These are phyloP conservation scores for Andrographis paniculata DNA, from an alignment of 305 asterid species.

Conservation along the genomic window DNA sequence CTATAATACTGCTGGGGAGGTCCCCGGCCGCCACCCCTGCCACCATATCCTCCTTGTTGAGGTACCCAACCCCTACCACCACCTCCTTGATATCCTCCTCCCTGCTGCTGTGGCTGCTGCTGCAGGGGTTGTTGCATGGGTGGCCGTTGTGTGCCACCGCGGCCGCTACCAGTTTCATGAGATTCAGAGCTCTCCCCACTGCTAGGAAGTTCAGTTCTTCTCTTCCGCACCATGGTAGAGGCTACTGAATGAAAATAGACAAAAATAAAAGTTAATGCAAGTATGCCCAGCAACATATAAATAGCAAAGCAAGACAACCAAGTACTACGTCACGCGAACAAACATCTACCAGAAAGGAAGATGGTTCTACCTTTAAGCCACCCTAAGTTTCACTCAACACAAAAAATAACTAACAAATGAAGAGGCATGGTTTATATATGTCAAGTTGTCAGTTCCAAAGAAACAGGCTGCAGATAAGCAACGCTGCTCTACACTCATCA, in stretches of 20 bases:
- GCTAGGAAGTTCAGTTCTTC: slow-evolving; percentile 49
- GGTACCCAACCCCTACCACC: slow-evolving; percentile 63
- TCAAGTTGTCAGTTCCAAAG: too few species aligned
- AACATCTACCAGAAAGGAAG: too few species aligned
- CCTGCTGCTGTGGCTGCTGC: slow-evolving; percentile 45
- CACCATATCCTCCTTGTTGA: slow-evolving; percentile 71
- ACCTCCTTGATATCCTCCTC: slow-evolving; percentile 51
- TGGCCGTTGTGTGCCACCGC: slow-evolving; percentile 34
- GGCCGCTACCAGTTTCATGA: slow-evolving; percentile 48
- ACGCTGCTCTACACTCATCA: too few species aligned
- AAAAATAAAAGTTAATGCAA: background rate
- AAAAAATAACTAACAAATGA: too few species aligned
- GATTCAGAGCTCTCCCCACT: slow-evolving; percentile 54
- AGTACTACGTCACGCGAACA: too few species aligned
- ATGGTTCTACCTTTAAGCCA: too few species aligned
- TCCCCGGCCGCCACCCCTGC: slow-evolving; percentile 45
- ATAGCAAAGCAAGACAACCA: too few species aligned
- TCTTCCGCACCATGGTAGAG: slow-evolving; percentile 65
- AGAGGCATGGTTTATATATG: too few species aligned
- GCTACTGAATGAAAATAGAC: slow-evolving; percentile 28
- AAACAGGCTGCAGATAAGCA: too few species aligned
- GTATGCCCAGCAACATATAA: too few species aligned
- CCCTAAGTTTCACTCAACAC: too few species aligned
- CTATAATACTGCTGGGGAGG: slow-evolving; percentile 51
- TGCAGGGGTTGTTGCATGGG: too few species aligned